A percentile compares a stretch with the other conserved stretches of the same genome.
phyloP scores from a whole-genome alignment of 208 protist genomes.

The Acanthamoeba sp. region DNA sequence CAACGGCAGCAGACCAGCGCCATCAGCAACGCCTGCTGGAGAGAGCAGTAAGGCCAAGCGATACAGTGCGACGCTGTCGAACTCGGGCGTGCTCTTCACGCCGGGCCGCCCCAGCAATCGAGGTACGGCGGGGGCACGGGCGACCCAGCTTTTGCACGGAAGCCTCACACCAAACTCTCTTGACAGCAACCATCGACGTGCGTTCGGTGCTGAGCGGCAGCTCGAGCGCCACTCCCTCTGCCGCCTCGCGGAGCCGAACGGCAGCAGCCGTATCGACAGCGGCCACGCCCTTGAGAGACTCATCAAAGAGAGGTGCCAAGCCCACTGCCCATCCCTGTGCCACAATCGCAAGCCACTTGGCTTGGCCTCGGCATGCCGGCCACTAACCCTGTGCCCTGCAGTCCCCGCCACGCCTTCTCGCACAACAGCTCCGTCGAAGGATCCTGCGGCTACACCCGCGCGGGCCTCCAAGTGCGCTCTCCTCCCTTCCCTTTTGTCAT shows the following conservation, averaged over 20 bases:
- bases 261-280: neutral
- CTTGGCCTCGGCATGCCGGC: neutral
- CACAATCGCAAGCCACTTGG: no score
- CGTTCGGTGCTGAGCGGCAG: neutral
- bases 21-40: neutral
- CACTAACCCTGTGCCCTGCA: neutral
- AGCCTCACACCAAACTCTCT: neutral
- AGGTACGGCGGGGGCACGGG: neutral
- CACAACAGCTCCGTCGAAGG: neutral
- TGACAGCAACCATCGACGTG: neutral
- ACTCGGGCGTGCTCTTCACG: conserved; percentile 3
- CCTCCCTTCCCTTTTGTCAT: neutral
- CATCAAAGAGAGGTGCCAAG: neutral
- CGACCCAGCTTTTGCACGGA: neutral
- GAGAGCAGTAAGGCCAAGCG: neutral
- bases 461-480: neutral
- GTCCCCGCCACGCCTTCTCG: neutral
- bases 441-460: neutral
- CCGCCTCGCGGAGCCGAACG: neutral
- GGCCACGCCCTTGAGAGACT: neutral
- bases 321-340: neutral
- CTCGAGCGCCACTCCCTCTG: neutral
- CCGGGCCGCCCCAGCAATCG: neutral
- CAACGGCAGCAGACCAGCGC: neutral
- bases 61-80: neutral